phyloP scores from a whole-genome alignment of 2,329 filamentous ascomycete genomes.

The Lachnellula occidentalis region DNA sequence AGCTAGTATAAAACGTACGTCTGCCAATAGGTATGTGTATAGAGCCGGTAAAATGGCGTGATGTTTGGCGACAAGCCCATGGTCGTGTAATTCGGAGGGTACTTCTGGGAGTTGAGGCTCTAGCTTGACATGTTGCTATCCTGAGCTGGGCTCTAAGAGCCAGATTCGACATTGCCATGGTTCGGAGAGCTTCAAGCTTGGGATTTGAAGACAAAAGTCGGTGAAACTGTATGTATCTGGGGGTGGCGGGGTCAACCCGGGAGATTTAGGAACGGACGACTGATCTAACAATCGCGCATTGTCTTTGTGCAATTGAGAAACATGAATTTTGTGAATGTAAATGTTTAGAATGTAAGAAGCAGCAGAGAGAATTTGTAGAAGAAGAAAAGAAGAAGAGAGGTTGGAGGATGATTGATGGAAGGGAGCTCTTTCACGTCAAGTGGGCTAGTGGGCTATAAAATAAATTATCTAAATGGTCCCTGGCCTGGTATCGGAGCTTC shows the following conservation, averaged over 20 bases:
- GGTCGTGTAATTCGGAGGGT: constrained; percentile 17
- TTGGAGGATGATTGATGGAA: no score
- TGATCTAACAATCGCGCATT: constrained; percentile 8
- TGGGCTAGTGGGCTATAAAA: no score
- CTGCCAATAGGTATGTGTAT: constrained; percentile 13
- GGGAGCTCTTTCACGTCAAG: no score
- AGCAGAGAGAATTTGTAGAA: no score
- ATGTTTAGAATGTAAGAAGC: no score
- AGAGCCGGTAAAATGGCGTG: constrained; percentile 8
- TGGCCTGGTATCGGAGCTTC: no score
- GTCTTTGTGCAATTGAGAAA: background rate
- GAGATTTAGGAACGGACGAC: constrained; percentile 10
- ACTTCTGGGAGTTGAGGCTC: constrained; percentile 9
- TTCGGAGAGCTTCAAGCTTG: constrained; percentile 3
- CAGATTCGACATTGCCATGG: constrained; percentile 24
- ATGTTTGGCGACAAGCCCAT: constrained; percentile 19
- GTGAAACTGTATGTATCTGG: constrained; percentile 6
- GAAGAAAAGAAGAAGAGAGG: no score
- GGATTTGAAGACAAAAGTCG: constrained; percentile 11
- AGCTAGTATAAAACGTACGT: constrained; percentile 31
- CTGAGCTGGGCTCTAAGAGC: constrained; percentile 22
- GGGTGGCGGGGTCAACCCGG: constrained; percentile 21
- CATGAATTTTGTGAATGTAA: no score
- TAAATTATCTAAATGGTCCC: no score
- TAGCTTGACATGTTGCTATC: constrained; percentile 16